Base-by-base conservation (phyloP, 257 asterid species). In the Ophiorrhiza pumila region DNA sequence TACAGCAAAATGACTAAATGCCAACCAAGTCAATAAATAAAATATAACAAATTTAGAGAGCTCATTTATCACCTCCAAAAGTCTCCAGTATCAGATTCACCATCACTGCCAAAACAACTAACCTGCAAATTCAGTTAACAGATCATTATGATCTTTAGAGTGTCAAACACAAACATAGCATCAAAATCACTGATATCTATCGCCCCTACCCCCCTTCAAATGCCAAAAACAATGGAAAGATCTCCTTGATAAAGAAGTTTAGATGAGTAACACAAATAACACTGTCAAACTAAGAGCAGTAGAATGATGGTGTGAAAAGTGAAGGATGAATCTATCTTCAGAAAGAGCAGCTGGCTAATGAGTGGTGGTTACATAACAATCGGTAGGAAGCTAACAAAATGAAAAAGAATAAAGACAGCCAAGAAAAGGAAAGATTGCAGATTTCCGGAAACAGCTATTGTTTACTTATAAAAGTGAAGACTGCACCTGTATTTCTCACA, bases 21-120 rank as follows among this genome's bases (percentile, higher is more conserved):
- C 34, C 49, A 37, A 49, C 50, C 7, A 23, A 22, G 47, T 55
- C 31, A 20, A 27, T 45, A 53, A n/a, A 42, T n/a, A 63, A n/a
- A 29, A n/a, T 47, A 3, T 22, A 27, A 53, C 11, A 27, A 50
- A 69, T 32, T 39, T 23, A 50, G n/a, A 59, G 59, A 63, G 4
- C 57, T 50, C 15, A 32, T 22, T 14, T n/a, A 65, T 81, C 71
- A 90, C 99, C 91, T 90, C 99, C 99, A 95, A 56, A 84, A 76
- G 73, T 92, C 99, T 62, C 98, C 98, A 37, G 98, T 95, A 78
- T 95, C 99, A 22, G 99, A 95, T 64, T 84, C 88, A 4, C 83
- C 84, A 25, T 95, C 97, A 70, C 87, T 67, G 46, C 99, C 99
- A 77, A 90, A 95, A 86, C 99, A 92, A 81, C 98, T 95, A 60